Percentiles rank a stretch among this genome's conserved stretches.
Conservation (phyloP, 2,329 filamentous ascomycete genomes). For the Aureobasidium sp. region DNA sequence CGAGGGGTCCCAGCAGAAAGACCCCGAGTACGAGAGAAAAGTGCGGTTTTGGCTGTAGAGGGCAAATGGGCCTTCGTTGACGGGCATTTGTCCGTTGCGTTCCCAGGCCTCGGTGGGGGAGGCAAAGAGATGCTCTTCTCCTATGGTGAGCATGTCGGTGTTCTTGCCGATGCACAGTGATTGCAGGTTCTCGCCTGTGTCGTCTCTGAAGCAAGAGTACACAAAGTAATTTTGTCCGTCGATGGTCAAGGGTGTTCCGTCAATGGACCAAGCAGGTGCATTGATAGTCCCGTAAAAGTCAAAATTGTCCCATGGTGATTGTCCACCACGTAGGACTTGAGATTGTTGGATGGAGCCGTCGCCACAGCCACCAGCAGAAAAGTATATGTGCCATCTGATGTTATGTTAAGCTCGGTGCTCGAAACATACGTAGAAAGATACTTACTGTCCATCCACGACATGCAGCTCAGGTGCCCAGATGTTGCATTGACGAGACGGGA, state of each 20-base stretch:
- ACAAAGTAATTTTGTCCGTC: slow-evolving; percentile 46
- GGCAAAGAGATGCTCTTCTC: slow-evolving; percentile 45
- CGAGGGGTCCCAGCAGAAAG: slow-evolving; percentile 49
- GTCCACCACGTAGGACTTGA: slow-evolving; percentile 48
- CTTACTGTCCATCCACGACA: slow-evolving; percentile 35
- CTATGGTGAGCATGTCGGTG: slow-evolving; percentile 38
- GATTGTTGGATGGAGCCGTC: slow-evolving; percentile 43
- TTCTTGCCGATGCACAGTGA: slow-evolving; percentile 36
- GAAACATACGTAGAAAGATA: too few species aligned
- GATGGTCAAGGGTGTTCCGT: slow-evolving; percentile 47
- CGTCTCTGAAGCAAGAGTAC: slow-evolving; percentile 44
- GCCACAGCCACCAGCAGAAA: slow-evolving; percentile 42
- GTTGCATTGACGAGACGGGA: slow-evolving; percentile 46
- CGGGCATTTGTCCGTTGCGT: slow-evolving; percentile 37
- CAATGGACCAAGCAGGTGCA: slow-evolving; percentile 44
- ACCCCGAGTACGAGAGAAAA: slow-evolving; percentile 49
- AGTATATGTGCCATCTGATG: slow-evolving; percentile 47
- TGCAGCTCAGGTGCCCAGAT: slow-evolving; percentile 55
- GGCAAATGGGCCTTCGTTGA: slow-evolving; percentile 50
- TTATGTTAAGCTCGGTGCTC: not conserved
- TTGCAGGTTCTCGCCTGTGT: slow-evolving; percentile 33
- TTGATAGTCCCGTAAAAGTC: slow-evolving; percentile 44
- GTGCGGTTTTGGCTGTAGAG: slow-evolving; percentile 49
- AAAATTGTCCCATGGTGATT: slow-evolving; percentile 47
- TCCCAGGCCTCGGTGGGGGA: slow-evolving; percentile 48